phyloP scores from a whole-genome alignment of 2,329 filamentous ascomycete genomes.

The Diplodia sapinea region DNA sequence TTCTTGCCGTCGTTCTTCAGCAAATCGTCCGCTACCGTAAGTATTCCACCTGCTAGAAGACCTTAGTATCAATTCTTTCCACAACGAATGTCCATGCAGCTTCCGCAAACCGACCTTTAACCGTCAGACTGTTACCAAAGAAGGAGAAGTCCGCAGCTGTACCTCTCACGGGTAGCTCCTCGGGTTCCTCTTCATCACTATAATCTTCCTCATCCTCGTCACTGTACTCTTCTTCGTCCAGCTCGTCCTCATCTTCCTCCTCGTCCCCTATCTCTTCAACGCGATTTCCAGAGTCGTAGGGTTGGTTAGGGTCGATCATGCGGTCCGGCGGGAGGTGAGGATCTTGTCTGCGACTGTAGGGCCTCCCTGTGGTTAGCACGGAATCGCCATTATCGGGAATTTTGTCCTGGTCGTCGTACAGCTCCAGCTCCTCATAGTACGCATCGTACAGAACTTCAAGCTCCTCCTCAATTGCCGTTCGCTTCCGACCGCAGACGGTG shows the following conservation, averaged over 20 bases:
- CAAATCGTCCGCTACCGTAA: constrained; percentile 97
- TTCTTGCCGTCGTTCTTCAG: constrained; percentile 99
- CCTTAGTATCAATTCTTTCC: constrained; percentile 30
- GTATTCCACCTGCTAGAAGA: constrained; percentile 78
- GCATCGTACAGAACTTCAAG: constrained; percentile 97
- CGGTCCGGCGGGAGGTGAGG: constrained; percentile 62
- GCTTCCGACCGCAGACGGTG: constrained; percentile 93
- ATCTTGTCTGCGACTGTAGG: constrained; percentile 28
- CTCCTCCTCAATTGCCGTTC: constrained; percentile 97
- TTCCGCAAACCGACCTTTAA: constrained; percentile 68
- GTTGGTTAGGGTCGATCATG: constrained; percentile 61
- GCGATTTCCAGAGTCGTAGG: constrained; percentile 73
- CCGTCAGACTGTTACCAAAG: constrained; percentile 95
- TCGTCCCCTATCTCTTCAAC: constrained; percentile 65
- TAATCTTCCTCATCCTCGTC: constrained; percentile 61
- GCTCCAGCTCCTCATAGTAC: constrained; percentile 97
- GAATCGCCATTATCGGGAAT: constrained; percentile 67
- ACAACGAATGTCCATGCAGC: neutral
- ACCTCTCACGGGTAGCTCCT: constrained; percentile 66
- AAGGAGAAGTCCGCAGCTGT: constrained; percentile 88
- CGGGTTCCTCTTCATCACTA: constrained; percentile 69
- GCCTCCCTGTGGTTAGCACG: constrained; percentile 64
- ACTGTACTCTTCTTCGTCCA: constrained; percentile 60
- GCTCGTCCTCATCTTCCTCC: constrained; percentile 59
- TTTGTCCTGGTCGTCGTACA: constrained; percentile 88